Evolutionary conservation across 169 alveolate species (phyloP).

Genomic region (Plasmodium blacklocki): DNA sequence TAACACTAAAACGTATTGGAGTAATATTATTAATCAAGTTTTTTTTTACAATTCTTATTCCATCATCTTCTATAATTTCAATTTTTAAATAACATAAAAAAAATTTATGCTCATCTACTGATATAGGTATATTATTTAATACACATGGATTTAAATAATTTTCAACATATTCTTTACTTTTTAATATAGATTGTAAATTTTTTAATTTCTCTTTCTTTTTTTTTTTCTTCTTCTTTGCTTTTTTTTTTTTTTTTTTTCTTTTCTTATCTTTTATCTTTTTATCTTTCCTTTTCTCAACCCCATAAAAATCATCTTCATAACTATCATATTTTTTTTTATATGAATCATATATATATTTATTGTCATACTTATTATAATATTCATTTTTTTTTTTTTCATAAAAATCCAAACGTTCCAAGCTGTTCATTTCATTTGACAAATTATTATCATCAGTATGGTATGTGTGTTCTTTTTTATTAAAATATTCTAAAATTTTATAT

Average conservation of each 20-base stretch:
- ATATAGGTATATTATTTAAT: slow-evolving; percentile 51
- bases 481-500: too few relatives aligned
- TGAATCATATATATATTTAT: too few relatives aligned
- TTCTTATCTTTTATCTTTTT: too few relatives aligned
- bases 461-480: too few relatives aligned
- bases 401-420: too few relatives aligned
- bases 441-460: too few relatives aligned
- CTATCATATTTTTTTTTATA: too few relatives aligned
- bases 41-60: slow-evolving; percentile 80
- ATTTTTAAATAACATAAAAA: slow-evolving; percentile 47
- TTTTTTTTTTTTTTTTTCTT: slow-evolving; percentile 1
- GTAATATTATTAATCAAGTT: slow-evolving; percentile 71
- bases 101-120: slow-evolving; percentile 72
- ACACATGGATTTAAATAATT: slow-evolving; percentile 60
- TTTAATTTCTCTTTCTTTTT: slow-evolving; percentile 17
- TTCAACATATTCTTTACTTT: slow-evolving; percentile 38
- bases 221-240: slow-evolving; percentile 8
- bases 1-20: slow-evolving; percentile 82
- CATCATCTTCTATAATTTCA: slow-evolving; percentile 82
- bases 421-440: too few relatives aligned
- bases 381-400: too few relatives aligned
- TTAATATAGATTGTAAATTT: slow-evolving; percentile 26
- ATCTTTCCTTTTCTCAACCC: neutral
- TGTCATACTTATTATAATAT: too few relatives aligned
- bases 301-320: too few relatives aligned